Percentiles rank a stretch among this genome's conserved stretches.
Conservation (phyloP, 352 stramenopile genomes). For the Phytophthora tubulina region DNA sequence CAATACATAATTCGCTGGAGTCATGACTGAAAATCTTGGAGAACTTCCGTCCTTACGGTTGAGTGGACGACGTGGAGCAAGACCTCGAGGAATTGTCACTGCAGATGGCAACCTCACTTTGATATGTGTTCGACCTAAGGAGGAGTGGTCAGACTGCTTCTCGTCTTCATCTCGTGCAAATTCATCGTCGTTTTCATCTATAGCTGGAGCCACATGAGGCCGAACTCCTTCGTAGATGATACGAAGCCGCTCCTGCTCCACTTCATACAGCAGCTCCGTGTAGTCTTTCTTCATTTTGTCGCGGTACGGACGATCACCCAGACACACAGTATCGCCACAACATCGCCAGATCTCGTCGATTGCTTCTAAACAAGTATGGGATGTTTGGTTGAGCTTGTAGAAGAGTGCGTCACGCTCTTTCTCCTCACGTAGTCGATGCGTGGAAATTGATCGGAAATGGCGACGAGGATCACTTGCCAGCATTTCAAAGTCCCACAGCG, state of each 20-base stretch:
- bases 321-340: slow-evolving; percentile 55
- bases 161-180: slow-evolving; percentile 14
- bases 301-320: slow-evolving; percentile 55
- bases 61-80: slow-evolving; percentile 22
- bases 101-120: slow-evolving; percentile 25
- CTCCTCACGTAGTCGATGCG: slow-evolving; percentile 65
- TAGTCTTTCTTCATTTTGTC: slow-evolving; percentile 87
- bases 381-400: slow-evolving; percentile 59
- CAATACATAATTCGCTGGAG: too few relatives aligned
- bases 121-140: slow-evolving; percentile 29
- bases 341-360: slow-evolving; percentile 57
- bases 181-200: slow-evolving; percentile 14
- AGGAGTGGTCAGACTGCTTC: background rate
- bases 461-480: slow-evolving; percentile 74
- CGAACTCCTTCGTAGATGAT: slow-evolving; percentile 61
- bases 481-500: slow-evolving; percentile 59
- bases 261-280: slow-evolving; percentile 73
- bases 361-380: slow-evolving; percentile 54
- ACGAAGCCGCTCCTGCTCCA: slow-evolving; percentile 73
- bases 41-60: slow-evolving; percentile 15
- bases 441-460: slow-evolving; percentile 78
- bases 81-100: background rate
- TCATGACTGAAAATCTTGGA: slow-evolving; percentile 1
- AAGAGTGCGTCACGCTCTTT: slow-evolving; percentile 75
- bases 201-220: slow-evolving; percentile 24